Evolutionary conservation across 495 filamentous ascomycete genomes (phyloP), one percentile per base, ranked within the genome.

Genomic region (Hyphodiscus hymeniophilus): DNA sequence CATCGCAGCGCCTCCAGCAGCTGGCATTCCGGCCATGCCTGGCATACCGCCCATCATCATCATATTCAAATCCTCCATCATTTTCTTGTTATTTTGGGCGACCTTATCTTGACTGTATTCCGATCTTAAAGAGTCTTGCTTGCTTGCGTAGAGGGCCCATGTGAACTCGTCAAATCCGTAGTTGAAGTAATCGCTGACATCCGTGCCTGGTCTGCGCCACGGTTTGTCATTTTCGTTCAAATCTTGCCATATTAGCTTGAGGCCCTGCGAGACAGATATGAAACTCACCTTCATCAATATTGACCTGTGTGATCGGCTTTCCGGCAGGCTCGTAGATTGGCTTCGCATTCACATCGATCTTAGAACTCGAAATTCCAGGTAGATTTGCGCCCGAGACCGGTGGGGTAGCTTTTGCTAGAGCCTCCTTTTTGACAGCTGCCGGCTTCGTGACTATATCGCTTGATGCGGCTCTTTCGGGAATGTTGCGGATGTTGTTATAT

Each of bases 111-210:
- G 65, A 54, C 66, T 72, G 60, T 70, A 82, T 50, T 88, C 85
- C 45, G 78, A 79, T 15, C 84, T 75, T 47, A 95, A 67, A 3
- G 74, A 72, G 46, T 87, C 80, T 60, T 97, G 94, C 58, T 94
- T 94, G 50, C 89, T 66, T 23, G 90, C 90, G 66, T 97, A 98
- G 49, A 87, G 79, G 22, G 90, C 85, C 92, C 92, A 98, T 13
- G 94, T 96, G 63, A 97, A 98, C 65, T 98, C 92, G 68, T 98
- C 92, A 53, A 98, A 98, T 30, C 94, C 94, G 69, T 97, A 98
- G 69, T 98, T 98, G 76, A 98, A 98, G 65, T 92, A 98, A 64
- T 98, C 92, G 21, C 84, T 89, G 34, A 94, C 76, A 63, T 97
- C 92, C 36, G 91, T 84, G n/a, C 92, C 92, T 7, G 92, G 92